Conservation (phyloP, 140 eudicot species). For the Stevia rebaudiana region DNA sequence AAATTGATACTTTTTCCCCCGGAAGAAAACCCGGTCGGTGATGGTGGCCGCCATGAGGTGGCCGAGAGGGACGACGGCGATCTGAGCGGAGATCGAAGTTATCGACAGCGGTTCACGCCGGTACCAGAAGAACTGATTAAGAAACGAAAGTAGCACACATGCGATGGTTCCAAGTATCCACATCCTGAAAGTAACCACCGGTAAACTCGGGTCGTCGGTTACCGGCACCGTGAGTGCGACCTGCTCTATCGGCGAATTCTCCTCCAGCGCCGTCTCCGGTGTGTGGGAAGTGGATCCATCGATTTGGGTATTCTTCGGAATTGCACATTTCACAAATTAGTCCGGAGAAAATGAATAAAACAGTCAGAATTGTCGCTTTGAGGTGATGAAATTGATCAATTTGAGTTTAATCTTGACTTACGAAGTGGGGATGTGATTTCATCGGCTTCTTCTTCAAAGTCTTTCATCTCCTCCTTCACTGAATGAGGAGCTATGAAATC, state of each 20-base stretch:
- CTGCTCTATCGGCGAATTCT: constrained; percentile 78
- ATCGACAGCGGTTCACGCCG: constrained; percentile 73
- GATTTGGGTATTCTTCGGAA: too few relatives aligned
- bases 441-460: too few relatives aligned
- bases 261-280: too few relatives aligned
- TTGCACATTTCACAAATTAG: constrained; percentile 57
- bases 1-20: constrained; percentile 46
- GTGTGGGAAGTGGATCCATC: constrained; percentile 30
- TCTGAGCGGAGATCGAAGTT: constrained; percentile 78
- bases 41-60: constrained; percentile 74
- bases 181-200: constrained; percentile 76
- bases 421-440: too few relatives aligned
- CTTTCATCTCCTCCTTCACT: too few relatives aligned
- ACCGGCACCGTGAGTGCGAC: constrained; percentile 83
- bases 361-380: too few relatives aligned
- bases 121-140: constrained; percentile 95
- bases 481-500: too few relatives aligned
- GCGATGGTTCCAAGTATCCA: constrained; percentile 72
- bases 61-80: constrained; percentile 91
- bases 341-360: too few relatives aligned
- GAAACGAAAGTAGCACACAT: constrained; percentile 67
- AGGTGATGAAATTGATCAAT: too few relatives aligned
- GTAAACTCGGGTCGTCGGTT: constrained; percentile 60
- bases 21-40: constrained; percentile 50
- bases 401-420: too few relatives aligned